phyloP scores from a whole-genome alignment of 2,329 filamentous ascomycete species.

The Seiridium cupressi region DNA sequence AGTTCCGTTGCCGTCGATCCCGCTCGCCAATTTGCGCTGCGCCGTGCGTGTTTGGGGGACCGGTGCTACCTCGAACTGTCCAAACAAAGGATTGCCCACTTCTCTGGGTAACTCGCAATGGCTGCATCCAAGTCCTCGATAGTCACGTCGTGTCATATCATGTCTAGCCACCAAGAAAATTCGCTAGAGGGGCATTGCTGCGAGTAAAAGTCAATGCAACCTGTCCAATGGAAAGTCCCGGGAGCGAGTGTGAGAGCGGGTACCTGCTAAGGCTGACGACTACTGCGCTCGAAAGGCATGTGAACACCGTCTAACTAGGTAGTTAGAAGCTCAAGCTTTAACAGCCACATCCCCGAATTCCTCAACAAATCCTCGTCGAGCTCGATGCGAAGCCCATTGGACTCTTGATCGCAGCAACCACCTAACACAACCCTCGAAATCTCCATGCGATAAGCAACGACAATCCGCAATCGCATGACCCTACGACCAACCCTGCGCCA shows the following conservation, averaged over 20 bases:
- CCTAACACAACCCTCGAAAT: neutral
- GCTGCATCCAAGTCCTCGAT: too few species aligned
- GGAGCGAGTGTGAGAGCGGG: neutral
- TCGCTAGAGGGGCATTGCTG: neutral
- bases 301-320: neutral
- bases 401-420: too few species aligned
- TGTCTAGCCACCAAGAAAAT: too few species aligned
- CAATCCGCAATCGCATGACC: neutral
- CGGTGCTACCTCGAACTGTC: too few species aligned
- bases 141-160: too few species aligned
- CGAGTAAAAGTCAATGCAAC: neutral
- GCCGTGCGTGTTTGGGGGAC: too few species aligned
- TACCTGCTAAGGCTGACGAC: slow-evolving; percentile 3
- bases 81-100: too few species aligned
- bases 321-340: neutral
- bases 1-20: neutral
- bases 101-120: too few species aligned
- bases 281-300: neutral
- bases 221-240: neutral
- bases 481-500: neutral
- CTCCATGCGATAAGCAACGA: neutral
- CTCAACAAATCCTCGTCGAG: neutral
- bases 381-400: too few species aligned
- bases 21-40: neutral
- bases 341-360: neutral